Percentiles rank a stretch among this genome's conserved stretches.
These are phyloP conservation scores for Periconia digitata DNA, from an alignment of 2,329 filamentous ascomycete species.

Conservation along the genomic window DNA sequence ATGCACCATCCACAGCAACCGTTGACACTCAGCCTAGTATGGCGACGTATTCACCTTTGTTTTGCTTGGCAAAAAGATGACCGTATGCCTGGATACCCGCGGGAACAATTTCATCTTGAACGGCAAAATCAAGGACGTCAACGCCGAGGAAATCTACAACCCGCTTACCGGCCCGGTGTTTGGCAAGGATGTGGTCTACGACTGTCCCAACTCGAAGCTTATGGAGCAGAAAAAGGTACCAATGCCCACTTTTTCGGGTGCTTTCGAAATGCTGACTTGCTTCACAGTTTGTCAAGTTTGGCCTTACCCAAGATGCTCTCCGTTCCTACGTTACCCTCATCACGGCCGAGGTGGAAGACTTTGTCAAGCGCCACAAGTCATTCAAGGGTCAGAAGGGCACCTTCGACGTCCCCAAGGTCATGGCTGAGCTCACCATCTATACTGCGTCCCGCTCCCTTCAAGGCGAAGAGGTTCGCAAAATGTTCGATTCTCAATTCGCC, in stretches of 20 bases:
- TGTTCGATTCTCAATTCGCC: constrained; percentile 79
- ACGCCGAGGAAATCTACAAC: constrained; percentile 86
- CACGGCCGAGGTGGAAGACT: constrained; percentile 70
- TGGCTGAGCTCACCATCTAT: constrained; percentile 88
- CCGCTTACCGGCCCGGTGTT: constrained; percentile 73
- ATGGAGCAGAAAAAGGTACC: constrained; percentile 94
- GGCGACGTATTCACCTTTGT: constrained; percentile 90
- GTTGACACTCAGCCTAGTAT: constrained; percentile 57
- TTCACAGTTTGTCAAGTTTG: constrained; percentile 74
- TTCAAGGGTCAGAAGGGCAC: constrained; percentile 71
- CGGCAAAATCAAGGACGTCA: constrained; percentile 85
- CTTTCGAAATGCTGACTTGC: too few species aligned
- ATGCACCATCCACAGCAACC: neutral
- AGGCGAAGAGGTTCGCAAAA: constrained; percentile 77
- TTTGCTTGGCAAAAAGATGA: constrained; percentile 85
- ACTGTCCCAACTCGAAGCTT: constrained; percentile 86
- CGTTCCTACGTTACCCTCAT: constrained; percentile 79
- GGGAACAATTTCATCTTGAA: constrained; percentile 93
- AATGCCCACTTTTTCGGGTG: neutral
- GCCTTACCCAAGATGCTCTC: constrained; percentile 74
- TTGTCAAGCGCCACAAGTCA: constrained; percentile 65
- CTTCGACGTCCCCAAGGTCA: constrained; percentile 71
- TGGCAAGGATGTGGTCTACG: constrained; percentile 84
- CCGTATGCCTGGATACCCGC: constrained; percentile 76
- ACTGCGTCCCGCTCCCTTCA: constrained; percentile 85